These are phyloP conservation scores for Agrocybe praecox DNA, from an alignment of 768 basidiomycete species.

Conservation along the genomic window DNA sequence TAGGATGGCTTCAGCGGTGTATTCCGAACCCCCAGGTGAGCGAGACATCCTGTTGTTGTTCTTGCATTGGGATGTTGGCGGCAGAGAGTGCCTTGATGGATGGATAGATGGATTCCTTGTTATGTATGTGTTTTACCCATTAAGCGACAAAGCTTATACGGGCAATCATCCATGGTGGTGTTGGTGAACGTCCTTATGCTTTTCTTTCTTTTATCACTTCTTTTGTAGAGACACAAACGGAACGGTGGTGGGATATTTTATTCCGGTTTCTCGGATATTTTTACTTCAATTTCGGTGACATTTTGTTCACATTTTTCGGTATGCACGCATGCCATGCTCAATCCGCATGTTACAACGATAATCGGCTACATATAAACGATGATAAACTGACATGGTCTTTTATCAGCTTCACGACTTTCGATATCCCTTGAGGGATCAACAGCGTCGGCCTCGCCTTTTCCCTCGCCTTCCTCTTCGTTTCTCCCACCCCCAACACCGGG, in stretches of 20 bases:
- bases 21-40: slow-evolving; percentile 30
- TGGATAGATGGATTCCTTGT: too few relatives aligned
- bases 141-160: too few relatives aligned
- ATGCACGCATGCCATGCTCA: background rate
- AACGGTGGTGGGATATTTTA: background rate
- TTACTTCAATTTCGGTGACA: background rate
- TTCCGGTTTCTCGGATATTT: background rate
- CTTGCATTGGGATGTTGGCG: background rate
- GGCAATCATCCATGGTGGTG: too few relatives aligned
- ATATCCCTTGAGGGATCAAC: slow-evolving; percentile 38
- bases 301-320: slow-evolving; percentile 4
- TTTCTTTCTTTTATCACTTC: background rate
- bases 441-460: slow-evolving; percentile 50
- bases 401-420: slow-evolving; percentile 29
- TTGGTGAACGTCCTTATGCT: background rate
- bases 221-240: background rate
- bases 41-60: background rate
- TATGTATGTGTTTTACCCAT: too few relatives aligned
- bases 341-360: slow-evolving; percentile 3
- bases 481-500: slow-evolving; percentile 68
- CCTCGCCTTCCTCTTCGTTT: slow-evolving; percentile 69
- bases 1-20: slow-evolving; percentile 29
- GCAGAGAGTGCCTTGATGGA: background rate
- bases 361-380: too few relatives aligned
- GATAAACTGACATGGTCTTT: slow-evolving; percentile 8